phyloP scores from a whole-genome alignment of 305 asterid species.

The Rubia peregrina region DNA sequence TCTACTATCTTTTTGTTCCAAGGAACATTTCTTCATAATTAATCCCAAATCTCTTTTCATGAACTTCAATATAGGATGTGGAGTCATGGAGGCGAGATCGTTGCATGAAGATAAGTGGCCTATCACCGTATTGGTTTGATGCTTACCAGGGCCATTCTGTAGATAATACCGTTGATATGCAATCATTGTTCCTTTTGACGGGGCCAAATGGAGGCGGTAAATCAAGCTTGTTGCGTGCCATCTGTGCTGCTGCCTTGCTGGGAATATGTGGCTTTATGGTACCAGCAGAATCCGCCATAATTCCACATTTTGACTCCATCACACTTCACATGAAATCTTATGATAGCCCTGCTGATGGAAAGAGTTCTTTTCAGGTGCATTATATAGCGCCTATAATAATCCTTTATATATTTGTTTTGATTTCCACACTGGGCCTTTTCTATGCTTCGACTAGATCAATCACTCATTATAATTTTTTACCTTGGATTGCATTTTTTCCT shows the following conservation, averaged over 20 bases:
- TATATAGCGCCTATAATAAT: neutral
- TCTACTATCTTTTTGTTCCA: neutral
- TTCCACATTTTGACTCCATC: conserved; percentile 91
- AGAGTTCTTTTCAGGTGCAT: conserved; percentile 92
- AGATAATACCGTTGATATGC: conserved; percentile 67
- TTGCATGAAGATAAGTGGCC: conserved; percentile 69
- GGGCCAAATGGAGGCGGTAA: conserved; percentile 99
- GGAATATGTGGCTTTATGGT: conserved; percentile 94
- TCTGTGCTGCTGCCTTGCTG: conserved; percentile 88
- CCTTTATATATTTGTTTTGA: neutral
- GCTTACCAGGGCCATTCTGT: conserved; percentile 81
- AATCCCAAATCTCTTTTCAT: conserved; percentile 5
- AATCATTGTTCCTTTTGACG: conserved; percentile 72
- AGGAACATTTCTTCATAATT: neutral
- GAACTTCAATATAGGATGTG: conserved; percentile 39
- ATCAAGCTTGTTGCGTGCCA: conserved; percentile 84
- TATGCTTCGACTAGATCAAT: too few species aligned
- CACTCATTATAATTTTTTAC: neutral
- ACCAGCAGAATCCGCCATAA: conserved; percentile 87
- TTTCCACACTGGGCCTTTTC: neutral
- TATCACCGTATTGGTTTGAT: conserved; percentile 95
- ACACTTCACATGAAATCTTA: conserved; percentile 97
- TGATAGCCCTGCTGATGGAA: conserved; percentile 97
- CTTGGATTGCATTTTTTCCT: neutral
- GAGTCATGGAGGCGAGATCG: conserved; percentile 21